Conservation (phyloP, 2,329 filamentous ascomycete species). For the Leptographium radiaticola region DNA sequence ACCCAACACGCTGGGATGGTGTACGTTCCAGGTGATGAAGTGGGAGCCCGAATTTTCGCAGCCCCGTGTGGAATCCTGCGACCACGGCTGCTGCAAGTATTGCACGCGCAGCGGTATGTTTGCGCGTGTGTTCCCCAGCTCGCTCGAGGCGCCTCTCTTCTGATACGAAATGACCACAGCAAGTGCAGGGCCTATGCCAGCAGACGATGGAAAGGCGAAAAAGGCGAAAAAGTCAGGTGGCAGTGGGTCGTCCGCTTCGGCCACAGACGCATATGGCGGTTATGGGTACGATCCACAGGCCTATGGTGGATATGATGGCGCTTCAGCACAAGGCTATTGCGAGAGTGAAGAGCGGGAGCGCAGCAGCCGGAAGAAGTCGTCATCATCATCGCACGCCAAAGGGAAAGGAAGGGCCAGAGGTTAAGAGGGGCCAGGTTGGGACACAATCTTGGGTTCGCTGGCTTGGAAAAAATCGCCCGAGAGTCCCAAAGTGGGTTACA, state of each 20-base stretch:
- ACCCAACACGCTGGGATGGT: conserved; percentile 41
- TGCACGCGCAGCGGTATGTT: conserved; percentile 32
- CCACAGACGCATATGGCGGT: not conserved
- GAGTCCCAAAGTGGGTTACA: too few relatives aligned
- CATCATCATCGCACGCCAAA: not conserved
- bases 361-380: not conserved
- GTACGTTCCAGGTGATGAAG: conserved; percentile 23
- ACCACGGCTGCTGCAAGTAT: conserved; percentile 38
- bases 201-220: conserved; percentile 5
- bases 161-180: not conserved
- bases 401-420: not conserved
- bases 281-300: not conserved
- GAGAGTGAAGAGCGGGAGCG: not conserved
- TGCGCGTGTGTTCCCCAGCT: not conserved
- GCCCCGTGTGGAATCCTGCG: conserved; percentile 30
- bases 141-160: not conserved
- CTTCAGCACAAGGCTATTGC: not conserved
- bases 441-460: not conserved
- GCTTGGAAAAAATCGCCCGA: too few relatives aligned
- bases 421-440: not conserved
- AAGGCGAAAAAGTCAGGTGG: conserved; percentile 2
- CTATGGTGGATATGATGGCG: not conserved
- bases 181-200: conserved; percentile 9
- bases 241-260: not conserved
- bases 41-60: conserved; percentile 19